A percentile compares a stretch with the other conserved stretches of the same genome.
Evolutionary conservation across 2,329 filamentous ascomycete species (phyloP).

Genomic region (Fusarium camptoceras): DNA sequence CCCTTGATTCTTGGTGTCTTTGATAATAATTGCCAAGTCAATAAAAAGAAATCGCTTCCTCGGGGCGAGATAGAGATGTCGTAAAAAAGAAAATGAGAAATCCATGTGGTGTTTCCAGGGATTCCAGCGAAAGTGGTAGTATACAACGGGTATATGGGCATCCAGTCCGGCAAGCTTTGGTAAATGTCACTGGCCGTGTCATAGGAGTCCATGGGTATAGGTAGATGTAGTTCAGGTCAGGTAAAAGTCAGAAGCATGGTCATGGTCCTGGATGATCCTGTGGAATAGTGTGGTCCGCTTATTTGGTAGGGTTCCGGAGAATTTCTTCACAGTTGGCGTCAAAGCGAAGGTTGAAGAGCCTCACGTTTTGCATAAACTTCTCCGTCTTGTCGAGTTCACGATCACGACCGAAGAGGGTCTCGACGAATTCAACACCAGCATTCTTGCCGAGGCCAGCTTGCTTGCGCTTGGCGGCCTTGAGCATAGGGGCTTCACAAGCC

Average conservation of each 20-base stretch:
- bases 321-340: constrained; percentile 97
- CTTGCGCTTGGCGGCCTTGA: constrained; percentile 83
- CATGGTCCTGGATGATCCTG: constrained; percentile 45
- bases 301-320: constrained; percentile 70
- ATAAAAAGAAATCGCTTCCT: constrained; percentile 45
- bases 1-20: constrained; percentile 45
- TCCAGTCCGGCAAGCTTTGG: constrained; percentile 42
- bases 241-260: constrained; percentile 38
- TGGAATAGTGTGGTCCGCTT: constrained; percentile 46
- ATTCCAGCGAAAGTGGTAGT: constrained; percentile 47
- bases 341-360: constrained; percentile 92
- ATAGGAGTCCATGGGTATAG: constrained; percentile 41
- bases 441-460: constrained; percentile 82
- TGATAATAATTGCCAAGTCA: constrained; percentile 37
- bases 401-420: constrained; percentile 93
- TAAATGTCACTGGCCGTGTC: constrained; percentile 39
- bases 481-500: constrained; percentile 94
- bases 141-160: constrained; percentile 45
- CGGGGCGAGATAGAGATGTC: constrained; percentile 43
- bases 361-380: constrained; percentile 89
- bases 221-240: constrained; percentile 32
- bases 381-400: constrained; percentile 90
- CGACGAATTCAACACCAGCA: constrained; percentile 93
- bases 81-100: constrained; percentile 40
- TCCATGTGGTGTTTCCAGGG: constrained; percentile 43